Percentiles rank a stretch among this genome's conserved stretches.
Evolutionary conservation across 345 rosid genomes (phyloP).

Genomic region (Isatis tinctoria): DNA sequence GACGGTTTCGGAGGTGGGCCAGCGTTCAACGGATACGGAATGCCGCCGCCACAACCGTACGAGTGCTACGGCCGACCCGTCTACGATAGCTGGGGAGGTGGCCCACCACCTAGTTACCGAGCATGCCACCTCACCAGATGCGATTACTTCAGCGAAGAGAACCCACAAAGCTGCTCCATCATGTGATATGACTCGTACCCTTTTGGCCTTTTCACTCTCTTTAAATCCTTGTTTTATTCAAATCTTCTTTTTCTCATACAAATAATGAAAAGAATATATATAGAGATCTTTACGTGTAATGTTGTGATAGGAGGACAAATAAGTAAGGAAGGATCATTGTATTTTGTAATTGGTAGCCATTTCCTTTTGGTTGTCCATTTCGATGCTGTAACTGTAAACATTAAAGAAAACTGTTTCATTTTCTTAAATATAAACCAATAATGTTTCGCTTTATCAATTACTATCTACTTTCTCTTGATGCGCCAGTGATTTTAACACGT

Average conservation of each 20-base stretch:
- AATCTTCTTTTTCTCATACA: slow-evolving; percentile 3
- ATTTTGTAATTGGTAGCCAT: slow-evolving; percentile 13
- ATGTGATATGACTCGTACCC: slow-evolving; percentile 32
- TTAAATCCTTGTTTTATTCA: neutral
- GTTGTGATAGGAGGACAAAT: slow-evolving; percentile 17
- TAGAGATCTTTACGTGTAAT: slow-evolving; percentile 32
- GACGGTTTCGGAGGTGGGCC: slow-evolving; percentile 33
- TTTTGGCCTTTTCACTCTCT: neutral
- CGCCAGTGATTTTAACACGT: neutral
- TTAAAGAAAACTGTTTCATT: slow-evolving; percentile 14
- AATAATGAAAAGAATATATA: neutral
- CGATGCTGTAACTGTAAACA: slow-evolving; percentile 16
- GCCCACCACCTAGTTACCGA: slow-evolving; percentile 32
- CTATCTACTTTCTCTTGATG: neutral
- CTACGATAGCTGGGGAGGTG: slow-evolving; percentile 55
- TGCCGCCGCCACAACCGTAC: slow-evolving; percentile 24
- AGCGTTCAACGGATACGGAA: slow-evolving; percentile 30
- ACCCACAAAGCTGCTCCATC: slow-evolving; percentile 47
- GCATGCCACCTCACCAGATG: slow-evolving; percentile 24
- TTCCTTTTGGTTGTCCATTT: slow-evolving; percentile 11
- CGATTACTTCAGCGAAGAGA: slow-evolving; percentile 50
- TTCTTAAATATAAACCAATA: neutral
- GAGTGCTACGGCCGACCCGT: slow-evolving; percentile 49
- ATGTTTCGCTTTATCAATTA: neutral
- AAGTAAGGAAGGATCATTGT: slow-evolving; percentile 13